A percentile compares a stretch with the other conserved stretches of the same genome.
Conservation (phyloP, 306 rosid genomes). For the Cucurbita maxima region DNA sequence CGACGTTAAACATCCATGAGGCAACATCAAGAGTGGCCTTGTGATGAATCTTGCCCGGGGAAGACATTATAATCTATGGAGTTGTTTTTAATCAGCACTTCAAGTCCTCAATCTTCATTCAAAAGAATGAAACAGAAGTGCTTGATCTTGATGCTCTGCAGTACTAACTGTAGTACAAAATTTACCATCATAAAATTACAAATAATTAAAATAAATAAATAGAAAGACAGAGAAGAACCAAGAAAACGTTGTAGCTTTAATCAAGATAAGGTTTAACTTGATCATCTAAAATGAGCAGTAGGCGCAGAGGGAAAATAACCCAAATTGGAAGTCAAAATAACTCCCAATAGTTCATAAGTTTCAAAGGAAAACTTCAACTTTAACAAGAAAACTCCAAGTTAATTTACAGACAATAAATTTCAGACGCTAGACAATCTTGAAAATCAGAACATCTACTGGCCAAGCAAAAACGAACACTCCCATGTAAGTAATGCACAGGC, state of each 20-base stretch:
- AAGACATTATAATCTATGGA: constrained; percentile 26
- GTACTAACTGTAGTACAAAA: not conserved
- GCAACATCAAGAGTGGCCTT: constrained; percentile 66
- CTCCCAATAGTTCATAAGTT: not conserved
- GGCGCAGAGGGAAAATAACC: not conserved
- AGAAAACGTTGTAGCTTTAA: not conserved
- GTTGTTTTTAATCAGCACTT: not conserved
- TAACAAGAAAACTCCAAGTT: not conserved
- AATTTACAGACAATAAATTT: not conserved
- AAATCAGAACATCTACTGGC: not conserved
- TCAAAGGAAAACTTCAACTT: not conserved
- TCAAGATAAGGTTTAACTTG: not conserved
- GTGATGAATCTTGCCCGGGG: constrained; percentile 51
- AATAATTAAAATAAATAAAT: not conserved
- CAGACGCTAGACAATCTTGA: not conserved
- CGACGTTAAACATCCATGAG: constrained; percentile 86
- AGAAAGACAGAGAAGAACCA: not conserved
- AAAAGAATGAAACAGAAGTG: not conserved
- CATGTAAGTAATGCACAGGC: not conserved
- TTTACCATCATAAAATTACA: not conserved
- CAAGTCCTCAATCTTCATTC: constrained; percentile 19
- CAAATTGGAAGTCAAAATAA: not conserved
- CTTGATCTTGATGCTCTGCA: not conserved
- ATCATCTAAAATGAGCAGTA: not conserved
- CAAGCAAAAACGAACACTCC: not conserved